Evolutionary conservation across 2,329 filamentous ascomycete genomes (phyloP), one percentile per base, ranked within the genome.

Genomic region (Periconia digitata): DNA sequence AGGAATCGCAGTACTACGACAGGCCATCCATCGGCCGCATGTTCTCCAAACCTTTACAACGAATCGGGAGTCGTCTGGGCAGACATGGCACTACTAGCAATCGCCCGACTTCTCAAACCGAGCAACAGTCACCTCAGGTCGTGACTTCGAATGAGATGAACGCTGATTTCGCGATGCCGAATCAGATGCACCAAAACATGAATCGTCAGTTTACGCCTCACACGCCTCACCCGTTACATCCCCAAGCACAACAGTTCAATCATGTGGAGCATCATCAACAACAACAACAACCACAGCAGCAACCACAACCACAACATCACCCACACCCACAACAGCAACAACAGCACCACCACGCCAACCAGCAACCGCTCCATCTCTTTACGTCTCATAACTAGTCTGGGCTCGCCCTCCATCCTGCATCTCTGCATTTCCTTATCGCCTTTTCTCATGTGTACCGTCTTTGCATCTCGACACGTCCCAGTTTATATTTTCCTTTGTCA

Each of bases 1-100:
- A 71, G 43, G 67, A 71, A 40, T 69, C 66, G 2, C 60, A 58
- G 27, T 71, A 70, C 49, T 71, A 68, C 49, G 60, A 70, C 40
- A 61, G 68, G 8, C 63, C 65, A 1, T 68, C 68, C 8, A 52
- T 69, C 13, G 66, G 67, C n/a, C 62, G 64, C 43, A 63, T 69
- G 40, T 63, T 70, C 15, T 57, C 64, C 1, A 69, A 67, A 46
- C 66, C 68, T 10, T 49, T 70, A 10, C 61, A 64, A 21, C 69
- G 65, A 32, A 64, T 70, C 21, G 60, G 65, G 2, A 67, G 51
- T 43, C 59, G 63, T 12, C 41, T 69, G 32, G 55, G 54, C 46
- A 59, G 63, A 43, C 58, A 60, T 12, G 55, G 43, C 22, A 62
- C 64, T 6, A 52, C 59, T n/a, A 55, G 62, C 21, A 56, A 60